Conservation (phyloP, 768 basidiomycete genomes). For the Kwoniella dendrophila region DNA sequence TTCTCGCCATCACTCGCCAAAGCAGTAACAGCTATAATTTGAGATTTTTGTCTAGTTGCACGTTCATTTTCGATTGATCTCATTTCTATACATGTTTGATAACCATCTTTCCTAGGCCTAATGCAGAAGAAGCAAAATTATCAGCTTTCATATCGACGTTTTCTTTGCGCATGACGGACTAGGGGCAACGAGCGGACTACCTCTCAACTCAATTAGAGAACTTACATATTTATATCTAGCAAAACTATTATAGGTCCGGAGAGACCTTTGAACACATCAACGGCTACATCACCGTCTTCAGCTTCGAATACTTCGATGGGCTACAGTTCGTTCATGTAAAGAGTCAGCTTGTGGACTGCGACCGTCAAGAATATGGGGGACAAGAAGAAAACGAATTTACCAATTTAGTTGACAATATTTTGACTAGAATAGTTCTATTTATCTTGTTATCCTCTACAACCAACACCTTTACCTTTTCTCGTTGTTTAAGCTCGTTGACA, state of each 20-base stretch:
- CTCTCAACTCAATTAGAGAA: too few relatives aligned
- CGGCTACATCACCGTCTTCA: constrained; percentile 45
- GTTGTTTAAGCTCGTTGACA: neutral
- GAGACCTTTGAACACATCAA: constrained; percentile 35
- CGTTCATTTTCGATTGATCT: constrained; percentile 36
- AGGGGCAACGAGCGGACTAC: too few relatives aligned
- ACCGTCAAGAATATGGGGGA: neutral
- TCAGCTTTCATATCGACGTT: neutral
- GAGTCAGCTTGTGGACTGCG: neutral
- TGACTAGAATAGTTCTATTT: constrained; percentile 40
- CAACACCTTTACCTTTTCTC: constrained; percentile 36
- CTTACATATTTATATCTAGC: constrained; percentile 53
- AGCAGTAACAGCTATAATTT: constrained; percentile 53
- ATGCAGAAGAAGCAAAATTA: too few relatives aligned
- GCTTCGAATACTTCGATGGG: constrained; percentile 42
- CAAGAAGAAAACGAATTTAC: constrained; percentile 12
- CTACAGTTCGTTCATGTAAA: constrained; percentile 15
- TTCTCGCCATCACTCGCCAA: constrained; percentile 46
- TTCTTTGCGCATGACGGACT: neutral
- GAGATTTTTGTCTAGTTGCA: constrained; percentile 11
- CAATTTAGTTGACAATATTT: constrained; percentile 33
- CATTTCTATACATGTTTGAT: constrained; percentile 44
- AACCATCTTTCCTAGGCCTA: constrained; percentile 51
- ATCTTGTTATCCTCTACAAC: constrained; percentile 52
- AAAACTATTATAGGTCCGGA: constrained; percentile 23